These are phyloP conservation scores for Hysterium pulicare DNA, from an alignment of 2,329 filamentous ascomycete species.

Conservation along the genomic window DNA sequence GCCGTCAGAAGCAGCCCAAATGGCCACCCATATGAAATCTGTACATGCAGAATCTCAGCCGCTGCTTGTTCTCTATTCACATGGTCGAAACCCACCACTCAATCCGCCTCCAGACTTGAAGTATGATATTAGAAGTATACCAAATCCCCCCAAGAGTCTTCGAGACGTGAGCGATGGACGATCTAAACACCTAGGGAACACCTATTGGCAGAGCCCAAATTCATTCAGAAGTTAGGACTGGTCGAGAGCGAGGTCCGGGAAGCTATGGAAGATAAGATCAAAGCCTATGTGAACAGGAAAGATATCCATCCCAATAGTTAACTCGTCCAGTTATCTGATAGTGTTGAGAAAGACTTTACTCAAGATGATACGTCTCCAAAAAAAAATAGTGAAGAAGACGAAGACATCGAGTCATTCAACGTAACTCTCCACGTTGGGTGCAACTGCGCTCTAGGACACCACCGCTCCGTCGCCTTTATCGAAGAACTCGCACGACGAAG, in stretches of 20 bases:
- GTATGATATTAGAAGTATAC: constrained; percentile 15
- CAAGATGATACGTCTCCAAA: too few species aligned
- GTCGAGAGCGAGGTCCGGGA: constrained; percentile 10
- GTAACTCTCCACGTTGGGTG: constrained; percentile 15
- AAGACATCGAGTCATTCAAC: not conserved
- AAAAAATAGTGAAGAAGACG: not conserved
- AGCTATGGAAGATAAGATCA: constrained; percentile 7
- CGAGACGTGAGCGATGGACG: constrained; percentile 13
- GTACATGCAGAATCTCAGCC: too few species aligned
- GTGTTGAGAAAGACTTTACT: too few species aligned
- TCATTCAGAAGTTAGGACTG: constrained; percentile 6
- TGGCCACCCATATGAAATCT: too few species aligned
- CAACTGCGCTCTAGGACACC: constrained; percentile 22
- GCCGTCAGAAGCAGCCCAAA: too few species aligned
- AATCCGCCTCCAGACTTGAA: constrained; percentile 15
- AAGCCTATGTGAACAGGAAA: not conserved
- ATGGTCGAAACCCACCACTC: constrained; percentile 13
- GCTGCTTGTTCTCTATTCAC: constrained; percentile 14
- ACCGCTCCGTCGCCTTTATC: constrained; percentile 24
- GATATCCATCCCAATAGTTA: not conserved
- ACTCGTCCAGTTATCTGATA: too few species aligned
- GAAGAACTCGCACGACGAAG: constrained; percentile 13
- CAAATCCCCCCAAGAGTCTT: constrained; percentile 15
- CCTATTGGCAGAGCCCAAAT: constrained; percentile 12
- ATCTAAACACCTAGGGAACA: constrained; percentile 16